These are phyloP conservation scores for Zygosaccharomyces sapae DNA, from an alignment of 1,139 yeast genomes.

Conservation along the genomic window DNA sequence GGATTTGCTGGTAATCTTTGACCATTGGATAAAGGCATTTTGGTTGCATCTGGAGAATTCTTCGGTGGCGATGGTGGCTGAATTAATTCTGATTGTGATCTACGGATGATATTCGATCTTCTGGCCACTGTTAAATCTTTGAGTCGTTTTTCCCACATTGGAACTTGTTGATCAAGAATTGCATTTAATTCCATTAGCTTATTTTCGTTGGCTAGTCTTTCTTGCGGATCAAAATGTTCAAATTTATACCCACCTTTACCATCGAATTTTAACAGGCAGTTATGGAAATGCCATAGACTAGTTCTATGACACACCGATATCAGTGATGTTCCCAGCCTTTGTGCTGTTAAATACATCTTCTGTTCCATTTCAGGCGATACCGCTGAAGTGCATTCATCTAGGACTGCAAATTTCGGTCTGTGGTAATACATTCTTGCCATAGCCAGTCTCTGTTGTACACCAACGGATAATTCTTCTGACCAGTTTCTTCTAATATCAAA, in stretches of 20 bases:
- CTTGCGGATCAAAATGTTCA: slow-evolving; percentile 63
- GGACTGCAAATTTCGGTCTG: slow-evolving; percentile 84
- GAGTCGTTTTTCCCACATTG: slow-evolving; percentile 59
- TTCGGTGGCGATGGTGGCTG: not conserved
- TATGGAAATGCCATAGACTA: slow-evolving; percentile 90
- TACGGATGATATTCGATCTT: slow-evolving; percentile 30
- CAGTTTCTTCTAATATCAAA: slow-evolving; percentile 74
- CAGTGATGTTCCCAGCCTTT: slow-evolving; percentile 71
- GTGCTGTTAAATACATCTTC: slow-evolving; percentile 83
- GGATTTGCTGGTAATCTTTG: not conserved
- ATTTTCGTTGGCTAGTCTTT: slow-evolving; percentile 64
- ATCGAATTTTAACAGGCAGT: slow-evolving; percentile 74
- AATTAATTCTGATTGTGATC: slow-evolving; percentile 32
- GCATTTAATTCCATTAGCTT: slow-evolving; percentile 65
- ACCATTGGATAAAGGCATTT: not conserved
- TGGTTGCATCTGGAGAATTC: not conserved
- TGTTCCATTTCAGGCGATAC: slow-evolving; percentile 90
- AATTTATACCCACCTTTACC: slow-evolving; percentile 76
- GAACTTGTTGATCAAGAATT: slow-evolving; percentile 59
- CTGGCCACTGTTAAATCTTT: slow-evolving; percentile 52
- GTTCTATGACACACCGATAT: slow-evolving; percentile 91
- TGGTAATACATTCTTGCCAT: slow-evolving; percentile 92
- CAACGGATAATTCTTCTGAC: slow-evolving; percentile 84
- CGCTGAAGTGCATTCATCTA: slow-evolving; percentile 94
- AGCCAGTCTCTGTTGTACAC: slow-evolving; percentile 91